Conservation (phyloP, 441 rosid species). For the Aquilaria agallochum region DNA sequence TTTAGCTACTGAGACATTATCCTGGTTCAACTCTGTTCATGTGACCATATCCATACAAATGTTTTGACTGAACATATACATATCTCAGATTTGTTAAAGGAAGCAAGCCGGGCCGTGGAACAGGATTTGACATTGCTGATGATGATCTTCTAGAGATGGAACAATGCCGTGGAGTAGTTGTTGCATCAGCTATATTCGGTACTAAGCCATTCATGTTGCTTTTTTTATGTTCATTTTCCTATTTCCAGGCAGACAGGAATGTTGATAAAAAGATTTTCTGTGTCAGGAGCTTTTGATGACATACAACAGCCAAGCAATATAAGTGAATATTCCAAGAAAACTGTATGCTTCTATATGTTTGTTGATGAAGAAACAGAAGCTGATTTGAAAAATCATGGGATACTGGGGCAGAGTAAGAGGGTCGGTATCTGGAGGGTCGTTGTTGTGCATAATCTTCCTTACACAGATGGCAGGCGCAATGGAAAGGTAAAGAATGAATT, state of each 20-base stretch:
- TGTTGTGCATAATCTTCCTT: constrained; percentile 76
- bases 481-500: constrained; percentile 54
- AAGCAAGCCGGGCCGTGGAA: constrained; percentile 61
- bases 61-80: constrained; percentile 6
- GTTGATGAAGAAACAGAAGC: constrained; percentile 88
- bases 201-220: constrained; percentile 20
- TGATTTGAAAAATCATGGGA: constrained; percentile 53
- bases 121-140: constrained; percentile 79
- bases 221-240: constrained; percentile 9
- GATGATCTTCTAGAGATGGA: constrained; percentile 75
- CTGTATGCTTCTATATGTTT: constrained; percentile 82
- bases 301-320: constrained; percentile 79
- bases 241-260: constrained; percentile 5
- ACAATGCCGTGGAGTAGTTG: constrained; percentile 75
- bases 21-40: neutral
- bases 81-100: constrained; percentile 75
- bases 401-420: constrained; percentile 43
- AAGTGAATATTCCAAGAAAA: constrained; percentile 61
- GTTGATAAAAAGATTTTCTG: constrained; percentile 21
- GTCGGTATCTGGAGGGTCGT: constrained; percentile 82
- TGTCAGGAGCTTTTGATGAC: constrained; percentile 79
- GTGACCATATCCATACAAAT: constrained; percentile 8
- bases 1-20: neutral
- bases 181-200: constrained; percentile 92
- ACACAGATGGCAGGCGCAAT: constrained; percentile 73